These are phyloP conservation scores for Periconia sp. DNA, from an alignment of 2,329 filamentous ascomycete genomes.

Conservation along the genomic window DNA sequence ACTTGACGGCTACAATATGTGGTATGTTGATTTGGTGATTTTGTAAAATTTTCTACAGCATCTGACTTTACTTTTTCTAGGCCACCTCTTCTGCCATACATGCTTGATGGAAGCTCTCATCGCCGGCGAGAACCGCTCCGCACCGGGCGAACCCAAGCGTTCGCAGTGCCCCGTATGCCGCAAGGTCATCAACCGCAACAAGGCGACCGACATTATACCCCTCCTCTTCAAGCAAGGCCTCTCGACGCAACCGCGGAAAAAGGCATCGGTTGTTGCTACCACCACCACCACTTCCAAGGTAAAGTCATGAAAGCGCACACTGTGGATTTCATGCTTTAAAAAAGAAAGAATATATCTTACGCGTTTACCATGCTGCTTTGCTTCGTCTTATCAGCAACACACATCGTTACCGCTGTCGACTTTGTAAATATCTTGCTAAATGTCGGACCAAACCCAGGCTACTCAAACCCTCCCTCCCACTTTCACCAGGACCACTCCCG, in stretches of 20 bases:
- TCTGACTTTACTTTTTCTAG: constrained; percentile 36
- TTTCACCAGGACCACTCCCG: no score
- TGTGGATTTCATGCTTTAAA: background rate
- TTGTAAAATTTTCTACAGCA: background rate
- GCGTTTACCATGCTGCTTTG: no score
- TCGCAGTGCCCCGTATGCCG: constrained; percentile 53
- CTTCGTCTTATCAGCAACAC: no score
- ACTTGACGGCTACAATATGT: constrained; percentile 62
- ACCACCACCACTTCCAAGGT: constrained; percentile 8
- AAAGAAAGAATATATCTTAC: no score
- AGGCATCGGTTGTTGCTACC: constrained; percentile 8
- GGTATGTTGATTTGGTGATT: constrained; percentile 48
- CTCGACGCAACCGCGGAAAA: constrained; percentile 37
- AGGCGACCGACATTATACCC: constrained; percentile 46
- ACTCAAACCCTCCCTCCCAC: no score
- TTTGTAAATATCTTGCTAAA: no score
- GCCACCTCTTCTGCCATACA: constrained; percentile 65
- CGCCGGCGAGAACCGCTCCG: constrained; percentile 54
- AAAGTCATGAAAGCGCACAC: constrained; percentile 4
- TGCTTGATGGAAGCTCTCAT: constrained; percentile 64
- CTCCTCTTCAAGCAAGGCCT: constrained; percentile 44
- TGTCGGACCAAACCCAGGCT: no score
- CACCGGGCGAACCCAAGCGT: constrained; percentile 45
- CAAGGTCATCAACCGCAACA: constrained; percentile 46
- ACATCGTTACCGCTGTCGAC: no score